Base-by-base conservation (phyloP, 805 yeast species). In the Saccharomycopsis vini region DNA sequence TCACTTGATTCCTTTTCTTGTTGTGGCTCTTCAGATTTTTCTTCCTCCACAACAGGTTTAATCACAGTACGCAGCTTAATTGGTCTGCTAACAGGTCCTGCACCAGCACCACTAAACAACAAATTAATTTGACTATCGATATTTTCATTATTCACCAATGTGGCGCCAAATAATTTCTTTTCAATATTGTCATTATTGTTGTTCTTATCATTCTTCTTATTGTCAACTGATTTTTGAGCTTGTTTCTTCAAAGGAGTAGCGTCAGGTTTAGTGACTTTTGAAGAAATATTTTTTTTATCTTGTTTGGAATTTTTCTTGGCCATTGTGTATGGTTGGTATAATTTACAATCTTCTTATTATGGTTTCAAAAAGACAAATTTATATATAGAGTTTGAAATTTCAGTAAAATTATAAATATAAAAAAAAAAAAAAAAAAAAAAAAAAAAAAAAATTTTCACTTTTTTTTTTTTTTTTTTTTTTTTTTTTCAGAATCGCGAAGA, bases 41-140 rank as follows among this genome's bases (percentile, higher is more conserved):
- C 28, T 29, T 39, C 44, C 15, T 33, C 22, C 28, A 42, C 20
- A 6, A 19, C 19, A 10, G 18, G 55, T 39, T 43, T 48, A 44
- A 47, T 54, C 39, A 61, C 66, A 16, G 69, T 65, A 55, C 71
- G 58, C 43, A 53, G 47, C 9, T 54, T 52, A 38, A 54, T 52
- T 12, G 52, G 57, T 55, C 68, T 60, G 50, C 67, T 61, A n/a
- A 79, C 33, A 5, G 44, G 48, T 2, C 36, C 52, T 24, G 51
- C 54, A 19, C 45, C 47, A 6, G 47, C 50, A 23, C 46, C 43
- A 37, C n/a, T n/a, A n/a, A 43, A 38, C 19, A 43, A 30, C 10
- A 43, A 33, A 16, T 13, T 29, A 7, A 38, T 26, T 9, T 7
- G 12, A 26, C 29, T 26, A 26, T 26, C 12, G 29, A 26, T 26